Conservation (phyloP, 2,329 filamentous ascomycete genomes). For the Bipolaris zeicola region DNA sequence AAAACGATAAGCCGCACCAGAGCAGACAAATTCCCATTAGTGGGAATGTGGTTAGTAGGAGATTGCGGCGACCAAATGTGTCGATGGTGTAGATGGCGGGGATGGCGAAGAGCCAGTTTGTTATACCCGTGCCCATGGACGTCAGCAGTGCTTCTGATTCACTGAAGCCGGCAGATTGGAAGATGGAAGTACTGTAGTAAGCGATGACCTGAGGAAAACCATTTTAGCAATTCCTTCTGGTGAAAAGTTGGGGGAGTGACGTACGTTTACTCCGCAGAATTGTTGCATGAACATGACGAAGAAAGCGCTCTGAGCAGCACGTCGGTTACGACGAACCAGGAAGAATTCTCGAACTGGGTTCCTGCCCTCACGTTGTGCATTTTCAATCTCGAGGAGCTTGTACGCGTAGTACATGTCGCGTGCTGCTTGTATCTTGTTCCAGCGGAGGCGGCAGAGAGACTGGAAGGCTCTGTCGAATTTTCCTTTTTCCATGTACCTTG, state of each 20-base stretch:
- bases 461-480: slow-evolving; percentile 41
- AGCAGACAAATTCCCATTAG: slow-evolving; percentile 52
- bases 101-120: slow-evolving; percentile 55
- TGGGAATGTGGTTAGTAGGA: slow-evolving; percentile 55
- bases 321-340: slow-evolving; percentile 40
- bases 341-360: slow-evolving; percentile 44
- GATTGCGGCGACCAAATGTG: slow-evolving; percentile 51
- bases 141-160: slow-evolving; percentile 44
- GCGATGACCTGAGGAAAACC: slow-evolving; percentile 26
- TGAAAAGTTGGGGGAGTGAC: not conserved
- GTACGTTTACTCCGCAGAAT: slow-evolving; percentile 38
- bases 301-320: slow-evolving; percentile 41
- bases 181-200: slow-evolving; percentile 38
- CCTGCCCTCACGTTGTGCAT: slow-evolving; percentile 40
- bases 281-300: slow-evolving; percentile 49
- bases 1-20: slow-evolving; percentile 39
- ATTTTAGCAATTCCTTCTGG: not conserved
- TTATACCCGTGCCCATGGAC: slow-evolving; percentile 53
- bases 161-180: slow-evolving; percentile 43
- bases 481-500: slow-evolving; percentile 43
- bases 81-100: slow-evolving; percentile 54
- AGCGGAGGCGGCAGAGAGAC: slow-evolving; percentile 58
- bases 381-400: slow-evolving; percentile 45
- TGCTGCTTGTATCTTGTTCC: slow-evolving; percentile 59
- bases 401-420: slow-evolving; percentile 61